Conservation (phyloP, 2,329 filamentous ascomycete genomes). For the Bisporella sp. region DNA sequence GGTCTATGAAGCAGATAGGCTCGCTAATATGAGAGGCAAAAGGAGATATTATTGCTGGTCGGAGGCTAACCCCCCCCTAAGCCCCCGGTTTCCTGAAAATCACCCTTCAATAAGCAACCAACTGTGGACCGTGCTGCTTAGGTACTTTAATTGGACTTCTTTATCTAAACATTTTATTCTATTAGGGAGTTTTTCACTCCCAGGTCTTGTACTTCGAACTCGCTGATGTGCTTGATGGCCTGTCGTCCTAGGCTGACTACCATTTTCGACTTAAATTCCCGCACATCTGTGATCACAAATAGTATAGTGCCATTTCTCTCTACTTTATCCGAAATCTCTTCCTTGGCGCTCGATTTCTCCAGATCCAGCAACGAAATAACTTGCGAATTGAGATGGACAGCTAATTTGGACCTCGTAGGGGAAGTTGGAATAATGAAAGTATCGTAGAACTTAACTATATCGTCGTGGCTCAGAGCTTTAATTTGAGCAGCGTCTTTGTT, state of each 20-base stretch:
- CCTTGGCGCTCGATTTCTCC: slow-evolving; percentile 16
- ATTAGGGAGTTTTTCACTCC: slow-evolving; percentile 79
- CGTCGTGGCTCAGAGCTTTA: slow-evolving; percentile 66
- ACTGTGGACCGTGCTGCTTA: too few species aligned
- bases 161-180: too few species aligned
- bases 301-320: slow-evolving; percentile 43
- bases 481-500: slow-evolving; percentile 66
- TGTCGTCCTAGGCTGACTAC: slow-evolving; percentile 65
- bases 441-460: slow-evolving; percentile 74
- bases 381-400: slow-evolving; percentile 77
- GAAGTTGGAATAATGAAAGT: slow-evolving; percentile 72
- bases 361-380: slow-evolving; percentile 34
- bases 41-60: too few species aligned
- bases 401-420: slow-evolving; percentile 67
- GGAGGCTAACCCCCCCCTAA: too few species aligned
- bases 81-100: too few species aligned
- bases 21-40: too few species aligned
- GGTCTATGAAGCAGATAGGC: too few species aligned
- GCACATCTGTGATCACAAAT: slow-evolving; percentile 67
- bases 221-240: slow-evolving; percentile 67
- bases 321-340: slow-evolving; percentile 11
- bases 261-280: slow-evolving; percentile 72
- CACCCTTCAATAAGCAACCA: too few species aligned
- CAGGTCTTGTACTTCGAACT: slow-evolving; percentile 78
- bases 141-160: too few species aligned